Evolutionary conservation across 176 grass and related monocot species (phyloP), one percentile per base, ranked within the genome.

Genomic region (Bothriochloa decipiens): DNA sequence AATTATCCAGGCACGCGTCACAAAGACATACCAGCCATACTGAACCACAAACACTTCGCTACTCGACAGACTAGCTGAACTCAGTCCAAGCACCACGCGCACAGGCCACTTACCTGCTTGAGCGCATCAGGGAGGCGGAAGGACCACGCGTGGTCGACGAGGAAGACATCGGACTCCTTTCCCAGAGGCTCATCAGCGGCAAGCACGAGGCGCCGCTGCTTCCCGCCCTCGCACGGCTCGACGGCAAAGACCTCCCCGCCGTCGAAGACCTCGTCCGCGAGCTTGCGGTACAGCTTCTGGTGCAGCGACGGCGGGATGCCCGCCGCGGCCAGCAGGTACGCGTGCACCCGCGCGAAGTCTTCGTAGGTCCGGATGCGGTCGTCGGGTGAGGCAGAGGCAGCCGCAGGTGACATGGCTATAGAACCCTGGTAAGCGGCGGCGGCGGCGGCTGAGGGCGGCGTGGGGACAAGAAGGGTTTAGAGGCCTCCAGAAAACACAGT

Each of bases 141-240:
- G 22, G 92, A 95, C 92, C 92, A 98, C 17, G 95, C 92, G 62
- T 98, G 95, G 84, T 98, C 95, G 85, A 95, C 76, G 28, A 98
- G 91, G 87, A 98, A 98, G 72, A 95, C 61, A 26, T 98, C 91
- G 11, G 87, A 87, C 45, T 98, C 92, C 70, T 71, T 88, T 33
- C 26, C 15, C 1, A 95, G 76, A 13, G 89, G 63, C 46, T 87
- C 73, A 0, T 74, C 71, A 1, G 71, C 14, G 15, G 86, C 33
- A 6, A 93, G 87, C 0, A 95, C 43, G 45, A 98, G 92, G 45
- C 89, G 87, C 49, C 95, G 85, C 87, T 93, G 76, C 75, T 80
- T 86, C 43, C 89, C 91, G 1, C 13, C 91, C 45, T 93, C 85
- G 79, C 91, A 98, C 5, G 83, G 82, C 40, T 98, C 92, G 14